Conservation (phyloP, 73 alveolate species). For the Tetrahymena malaccensis region DNA sequence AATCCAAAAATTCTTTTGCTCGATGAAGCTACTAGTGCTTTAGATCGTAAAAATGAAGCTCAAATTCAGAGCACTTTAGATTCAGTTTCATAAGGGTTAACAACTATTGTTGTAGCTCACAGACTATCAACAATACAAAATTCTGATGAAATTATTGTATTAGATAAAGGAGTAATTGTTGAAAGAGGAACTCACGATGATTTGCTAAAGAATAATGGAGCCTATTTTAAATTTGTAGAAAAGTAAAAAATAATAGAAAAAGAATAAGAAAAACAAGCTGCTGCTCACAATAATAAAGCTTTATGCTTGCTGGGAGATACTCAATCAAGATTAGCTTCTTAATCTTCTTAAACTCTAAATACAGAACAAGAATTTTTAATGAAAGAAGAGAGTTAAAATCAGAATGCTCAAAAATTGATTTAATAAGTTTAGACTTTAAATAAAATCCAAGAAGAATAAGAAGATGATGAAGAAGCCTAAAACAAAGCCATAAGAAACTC, state of each 20-base stretch:
- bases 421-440: not conserved
- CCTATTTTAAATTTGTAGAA: not conserved
- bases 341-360: not conserved
- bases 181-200: constrained; percentile 51
- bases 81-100: constrained; percentile 53
- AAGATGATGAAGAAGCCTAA: not conserved
- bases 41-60: constrained; percentile 73
- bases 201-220: constrained; percentile 2
- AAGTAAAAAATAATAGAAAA: not conserved
- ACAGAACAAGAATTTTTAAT: not conserved
- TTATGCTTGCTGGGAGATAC: not conserved
- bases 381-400: not conserved
- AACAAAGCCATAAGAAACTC: not conserved
- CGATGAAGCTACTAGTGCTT: constrained; percentile 76
- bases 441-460: not conserved
- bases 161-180: constrained; percentile 46
- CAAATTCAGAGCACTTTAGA: constrained; percentile 59
- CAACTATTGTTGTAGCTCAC: constrained; percentile 74
- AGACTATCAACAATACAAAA: constrained; percentile 61
- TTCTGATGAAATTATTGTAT: constrained; percentile 48
- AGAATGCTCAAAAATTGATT: not conserved
- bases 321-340: not conserved
- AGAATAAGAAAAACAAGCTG: not conserved
- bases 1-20: constrained; percentile 56
- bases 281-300: not conserved